These are phyloP conservation scores for Penicillium lagena DNA, from an alignment of 495 filamentous ascomycete species.

Conservation along the genomic window DNA sequence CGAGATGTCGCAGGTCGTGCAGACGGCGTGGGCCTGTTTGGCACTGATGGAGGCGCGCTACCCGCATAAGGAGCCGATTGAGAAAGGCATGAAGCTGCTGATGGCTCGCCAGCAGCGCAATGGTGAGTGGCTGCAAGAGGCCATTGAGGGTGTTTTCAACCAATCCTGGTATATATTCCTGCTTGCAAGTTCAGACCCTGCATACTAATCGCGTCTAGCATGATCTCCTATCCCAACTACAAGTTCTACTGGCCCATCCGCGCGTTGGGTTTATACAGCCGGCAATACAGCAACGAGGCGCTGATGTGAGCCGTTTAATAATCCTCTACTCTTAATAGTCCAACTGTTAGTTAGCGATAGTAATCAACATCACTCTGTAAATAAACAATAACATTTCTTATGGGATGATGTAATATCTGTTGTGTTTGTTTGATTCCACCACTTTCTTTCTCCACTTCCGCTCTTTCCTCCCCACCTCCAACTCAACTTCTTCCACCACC, in stretches of 20 bases:
- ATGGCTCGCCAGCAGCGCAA: slow-evolving; percentile 80
- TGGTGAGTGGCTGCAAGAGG: slow-evolving; percentile 93
- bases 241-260: slow-evolving; percentile 96
- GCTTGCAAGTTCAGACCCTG: slow-evolving; percentile 52
- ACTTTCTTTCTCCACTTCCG: not conserved
- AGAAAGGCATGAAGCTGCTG: slow-evolving; percentile 70
- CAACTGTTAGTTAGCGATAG: no score
- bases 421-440: not conserved
- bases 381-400: not conserved
- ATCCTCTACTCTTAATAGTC: not conserved
- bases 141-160: slow-evolving; percentile 97
- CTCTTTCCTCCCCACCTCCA: not conserved
- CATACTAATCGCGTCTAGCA: slow-evolving; percentile 65
- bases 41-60: slow-evolving; percentile 79
- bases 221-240: slow-evolving; percentile 99
- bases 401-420: not conserved
- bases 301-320: slow-evolving; percentile 14
- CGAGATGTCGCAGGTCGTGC: slow-evolving; percentile 71
- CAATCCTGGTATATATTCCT: slow-evolving; percentile 70
- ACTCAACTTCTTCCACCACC: not conserved
- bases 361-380: not conserved
- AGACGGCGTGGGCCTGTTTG: slow-evolving; percentile 88
- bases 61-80: slow-evolving; percentile 66
- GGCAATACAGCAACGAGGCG: slow-evolving; percentile 61
- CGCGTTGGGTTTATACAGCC: slow-evolving; percentile 82